phyloP scores from a whole-genome alignment of 2,329 filamentous ascomycete species.

The Trichoderma guizhouense region DNA sequence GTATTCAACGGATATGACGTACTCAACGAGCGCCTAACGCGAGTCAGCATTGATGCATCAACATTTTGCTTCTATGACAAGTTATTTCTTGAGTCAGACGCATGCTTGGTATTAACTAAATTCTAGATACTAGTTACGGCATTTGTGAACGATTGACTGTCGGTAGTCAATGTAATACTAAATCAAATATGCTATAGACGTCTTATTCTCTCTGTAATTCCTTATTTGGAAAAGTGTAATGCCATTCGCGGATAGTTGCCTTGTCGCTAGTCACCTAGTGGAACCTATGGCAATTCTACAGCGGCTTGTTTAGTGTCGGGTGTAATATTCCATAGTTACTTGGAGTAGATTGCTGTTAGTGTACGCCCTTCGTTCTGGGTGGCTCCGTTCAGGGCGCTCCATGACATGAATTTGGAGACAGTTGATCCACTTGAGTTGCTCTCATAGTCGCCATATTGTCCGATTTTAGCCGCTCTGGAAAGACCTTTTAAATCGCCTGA shows the following conservation, averaged over 20 bases:
- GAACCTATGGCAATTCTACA: neutral
- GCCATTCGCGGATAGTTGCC: neutral
- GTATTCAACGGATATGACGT: neutral
- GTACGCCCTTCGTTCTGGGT: neutral
- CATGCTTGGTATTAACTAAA: neutral
- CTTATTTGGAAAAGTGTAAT: neutral
- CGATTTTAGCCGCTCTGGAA: neutral
- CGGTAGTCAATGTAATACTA: neutral
- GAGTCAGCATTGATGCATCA: neutral
- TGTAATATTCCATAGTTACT: neutral
- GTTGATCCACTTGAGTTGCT: neutral
- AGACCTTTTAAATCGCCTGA: neutral
- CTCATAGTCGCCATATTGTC: neutral
- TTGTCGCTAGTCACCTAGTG: neutral
- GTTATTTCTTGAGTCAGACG: neutral
- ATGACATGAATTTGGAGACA: neutral
- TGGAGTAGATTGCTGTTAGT: neutral
- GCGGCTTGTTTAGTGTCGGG: neutral
- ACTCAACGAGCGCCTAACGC: neutral
- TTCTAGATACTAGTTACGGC: no score
- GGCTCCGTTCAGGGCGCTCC: neutral
- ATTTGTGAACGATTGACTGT: neutral
- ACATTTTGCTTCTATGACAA: neutral
- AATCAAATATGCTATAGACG: no score
- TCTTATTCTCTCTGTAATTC: neutral